Base-by-base conservation (phyloP, 305 asterid species). In the Salvia sclarea region DNA sequence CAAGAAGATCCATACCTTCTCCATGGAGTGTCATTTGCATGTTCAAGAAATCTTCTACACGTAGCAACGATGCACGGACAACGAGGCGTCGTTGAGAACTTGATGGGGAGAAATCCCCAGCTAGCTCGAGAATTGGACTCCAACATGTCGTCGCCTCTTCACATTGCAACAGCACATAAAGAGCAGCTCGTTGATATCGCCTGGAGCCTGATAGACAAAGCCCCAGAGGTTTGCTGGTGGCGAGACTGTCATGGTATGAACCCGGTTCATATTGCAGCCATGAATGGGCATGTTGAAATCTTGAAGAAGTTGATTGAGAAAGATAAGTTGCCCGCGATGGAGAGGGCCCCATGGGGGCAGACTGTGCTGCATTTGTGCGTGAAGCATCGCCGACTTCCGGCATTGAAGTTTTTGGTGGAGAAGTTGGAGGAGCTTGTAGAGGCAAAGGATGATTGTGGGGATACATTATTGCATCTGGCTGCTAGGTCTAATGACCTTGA, bases 391-490 rank as follows among this genome's bases (percentile, higher is more conserved):
- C 13, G 8, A 5, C 6, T 6, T 2, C 0, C 0, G 8, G 44
- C 44, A 0, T 57, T 57, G 9, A 8, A 14, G 8, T 1, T 16
- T 1, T 9, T 57, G 25, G 63, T 8, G 14, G 24, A 3, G 7
- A 30, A 8, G 24, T 3, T 57, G 63, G 43, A 9, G 2, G 25
- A 57, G 8, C 44, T 57, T 16, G 44, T 57, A 0, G 0, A 1
- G 6, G 63, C 12, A 16, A 14, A n/a, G 44, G 63, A 57, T 56
- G 62, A 30, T 28, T 7, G 30, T 56, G 63, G 63, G 13, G 63
- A 56, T 13, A 56, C 63, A 9, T 1, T 8, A 0, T 4, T 56
- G 63, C 63, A 56, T 56, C 16, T 14, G 13, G 63, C 63, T 56
- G 63, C 14, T 14, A 33, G 63, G 25, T 56, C 1, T 8, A 7